These are phyloP conservation scores for Actinomucor elegans DNA, from an alignment of 371 early-diverging fungal species.

Conservation along the genomic window DNA sequence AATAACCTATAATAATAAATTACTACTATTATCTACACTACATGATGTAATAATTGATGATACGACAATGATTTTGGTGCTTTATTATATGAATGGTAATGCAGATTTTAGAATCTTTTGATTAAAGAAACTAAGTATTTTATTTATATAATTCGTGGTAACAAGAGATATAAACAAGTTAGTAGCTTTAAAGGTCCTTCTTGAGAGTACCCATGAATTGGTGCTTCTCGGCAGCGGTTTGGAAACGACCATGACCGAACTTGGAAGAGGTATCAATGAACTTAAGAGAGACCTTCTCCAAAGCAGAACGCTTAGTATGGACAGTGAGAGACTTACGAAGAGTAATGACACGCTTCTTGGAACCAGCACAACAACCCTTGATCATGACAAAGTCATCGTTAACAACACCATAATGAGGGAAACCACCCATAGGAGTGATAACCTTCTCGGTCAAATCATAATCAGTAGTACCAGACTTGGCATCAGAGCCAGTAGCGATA, in stretches of 20 bases:
- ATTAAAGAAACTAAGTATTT: too few relatives aligned
- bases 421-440: constrained; percentile 99
- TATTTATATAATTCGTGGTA: too few relatives aligned
- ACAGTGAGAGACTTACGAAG: constrained; percentile 97
- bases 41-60: too few relatives aligned
- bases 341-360: constrained; percentile 98
- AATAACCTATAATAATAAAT: too few relatives aligned
- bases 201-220: constrained; percentile 95
- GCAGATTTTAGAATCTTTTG: too few relatives aligned
- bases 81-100: too few relatives aligned
- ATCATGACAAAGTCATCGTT: constrained; percentile 98
- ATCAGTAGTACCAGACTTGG: constrained; percentile 90
- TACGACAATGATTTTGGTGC: too few relatives aligned
- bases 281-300: constrained; percentile 95
- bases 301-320: constrained; percentile 93
- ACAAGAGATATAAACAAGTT: too few relatives aligned
- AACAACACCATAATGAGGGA: constrained; percentile 99
- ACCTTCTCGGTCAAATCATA: constrained; percentile 97
- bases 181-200: constrained; percentile 77
- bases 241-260: constrained; percentile 99
- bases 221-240: constrained; percentile 98
- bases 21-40: too few relatives aligned
- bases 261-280: constrained; percentile 99
- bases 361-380: constrained; percentile 98
- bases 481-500: constrained; percentile 91